Base-by-base conservation (phyloP, 2,329 filamentous ascomycete species). In the Knoxdaviesia proteae region DNA sequence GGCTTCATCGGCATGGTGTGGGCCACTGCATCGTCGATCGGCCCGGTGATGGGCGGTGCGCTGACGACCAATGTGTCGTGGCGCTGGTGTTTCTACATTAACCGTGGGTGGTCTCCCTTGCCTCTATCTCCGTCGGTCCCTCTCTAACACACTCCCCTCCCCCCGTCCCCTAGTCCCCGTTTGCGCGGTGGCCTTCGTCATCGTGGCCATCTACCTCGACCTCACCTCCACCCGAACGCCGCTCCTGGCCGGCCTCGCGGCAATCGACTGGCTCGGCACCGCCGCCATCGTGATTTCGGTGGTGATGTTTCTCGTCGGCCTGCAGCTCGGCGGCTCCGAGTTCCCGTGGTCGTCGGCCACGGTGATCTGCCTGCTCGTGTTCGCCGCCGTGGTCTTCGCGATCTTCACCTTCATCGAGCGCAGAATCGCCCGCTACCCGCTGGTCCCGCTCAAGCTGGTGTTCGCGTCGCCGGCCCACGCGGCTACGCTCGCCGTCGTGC, bases 181-280 rank as follows among this genome's bases (percentile, higher is more conserved):
- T 5, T 81, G 79, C 46, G 53, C 77, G 6, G 41, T 77, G 2
- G 80, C 81, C 2, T 73, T 81, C 49, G 39, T 74, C 4, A 63
- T 74, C 6, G 80, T 84, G 10, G 67, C 67, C 40, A 52, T 74
- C n/a, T 62, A 69, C 36, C 66, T 87, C 8, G 58, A 79, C 40
- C 58, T 83, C 0, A 78, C 80, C 1, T 20, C 20, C 60, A 61
- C 44, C 58, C 59, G 6, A 70, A 76, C 36, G 62, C 71, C 44
- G 62, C 63, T 7, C 67, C 80, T 55, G 82, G 77, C 77, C 67
- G 65, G 47, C 56, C 65, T 87, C 8, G 59, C 62, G 11, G 72
- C 74, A 33, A 69, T 88, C 49, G 83, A 88, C 55, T 84, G 86
- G 50, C 58, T 80, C 1, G 82, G 83, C 6, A 80, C 80, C 2